Conservation (phyloP, 139 green algal genomes). For the Ettlia oleoabundans region DNA sequence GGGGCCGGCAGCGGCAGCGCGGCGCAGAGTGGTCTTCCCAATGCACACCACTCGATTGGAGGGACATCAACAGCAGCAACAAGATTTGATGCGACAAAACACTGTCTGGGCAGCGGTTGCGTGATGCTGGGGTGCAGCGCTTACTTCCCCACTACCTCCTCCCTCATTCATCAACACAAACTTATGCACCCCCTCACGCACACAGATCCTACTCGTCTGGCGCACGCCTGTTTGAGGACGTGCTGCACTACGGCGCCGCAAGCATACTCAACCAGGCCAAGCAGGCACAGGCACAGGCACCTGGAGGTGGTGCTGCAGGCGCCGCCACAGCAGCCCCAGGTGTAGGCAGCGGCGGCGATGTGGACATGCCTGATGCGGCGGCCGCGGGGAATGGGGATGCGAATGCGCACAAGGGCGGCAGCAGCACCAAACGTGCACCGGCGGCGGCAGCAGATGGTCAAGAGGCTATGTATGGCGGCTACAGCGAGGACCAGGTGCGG, state of each 20-base stretch:
- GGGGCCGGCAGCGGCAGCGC: too few relatives aligned
- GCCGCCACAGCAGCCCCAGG: background rate
- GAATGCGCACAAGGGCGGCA: background rate
- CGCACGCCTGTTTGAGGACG: constrained; percentile 65
- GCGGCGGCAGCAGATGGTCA: background rate
- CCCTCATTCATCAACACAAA: too few relatives aligned
- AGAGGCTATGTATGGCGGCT: background rate
- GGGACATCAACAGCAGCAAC: too few relatives aligned
- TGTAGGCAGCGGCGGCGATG: background rate
- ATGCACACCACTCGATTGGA: too few relatives aligned
- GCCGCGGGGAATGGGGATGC: background rate
- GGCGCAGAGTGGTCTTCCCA: too few relatives aligned
- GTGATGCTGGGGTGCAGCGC: too few relatives aligned
- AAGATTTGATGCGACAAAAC: too few relatives aligned
- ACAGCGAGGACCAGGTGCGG: constrained; percentile 38
- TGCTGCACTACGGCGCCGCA: constrained; percentile 62
- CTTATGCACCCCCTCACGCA: background rate
- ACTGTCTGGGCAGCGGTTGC: too few relatives aligned
- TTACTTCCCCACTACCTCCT: background rate
- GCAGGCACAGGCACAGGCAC: background rate
- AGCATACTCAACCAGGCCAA: constrained; percentile 57
- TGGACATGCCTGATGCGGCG: constrained; percentile 11
- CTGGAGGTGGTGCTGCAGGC: too few relatives aligned
- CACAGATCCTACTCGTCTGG: constrained; percentile 19
- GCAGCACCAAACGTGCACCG: background rate